Evolutionary conservation across 2,329 filamentous ascomycete genomes (phyloP).

Genomic region (Diaporthe sp.): DNA sequence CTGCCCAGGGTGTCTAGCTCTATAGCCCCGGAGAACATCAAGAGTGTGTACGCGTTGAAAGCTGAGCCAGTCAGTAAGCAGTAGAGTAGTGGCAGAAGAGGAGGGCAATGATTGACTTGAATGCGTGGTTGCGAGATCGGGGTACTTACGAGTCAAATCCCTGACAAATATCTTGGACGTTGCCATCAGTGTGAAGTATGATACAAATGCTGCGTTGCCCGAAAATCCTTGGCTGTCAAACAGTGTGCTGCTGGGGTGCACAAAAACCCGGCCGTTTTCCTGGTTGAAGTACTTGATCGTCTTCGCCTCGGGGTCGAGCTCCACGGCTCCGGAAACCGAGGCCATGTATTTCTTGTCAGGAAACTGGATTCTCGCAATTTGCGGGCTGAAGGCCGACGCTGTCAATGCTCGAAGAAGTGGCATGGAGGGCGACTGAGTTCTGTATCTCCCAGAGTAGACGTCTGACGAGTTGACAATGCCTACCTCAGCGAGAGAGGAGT

Average conservation of each 20-base stretch:
- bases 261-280: constrained; percentile 88
- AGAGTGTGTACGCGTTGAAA: constrained; percentile 88
- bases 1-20: constrained; percentile 88
- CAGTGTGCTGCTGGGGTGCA: constrained; percentile 89
- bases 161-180: constrained; percentile 93
- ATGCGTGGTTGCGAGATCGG: constrained; percentile 6
- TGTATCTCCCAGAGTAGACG: constrained; percentile 47
- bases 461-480: constrained; percentile 73
- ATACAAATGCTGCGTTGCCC: constrained; percentile 81
- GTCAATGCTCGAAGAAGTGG: constrained; percentile 77
- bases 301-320: constrained; percentile 90
- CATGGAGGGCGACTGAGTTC: constrained; percentile 47
- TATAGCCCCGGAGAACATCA: constrained; percentile 90
- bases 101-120: background rate
- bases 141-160: constrained; percentile 84
- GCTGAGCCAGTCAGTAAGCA: constrained; percentile 59
- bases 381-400: constrained; percentile 83
- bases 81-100: constrained; percentile 34
- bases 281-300: constrained; percentile 95
- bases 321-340: constrained; percentile 89
- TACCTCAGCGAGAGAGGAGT: constrained; percentile 86
- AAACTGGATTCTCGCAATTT: constrained; percentile 91
- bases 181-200: constrained; percentile 92
- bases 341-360: constrained; percentile 96
- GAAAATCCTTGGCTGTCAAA: constrained; percentile 87